Conservation (phyloP, 2,329 filamentous ascomycete genomes). For the Didymella pinodella region DNA sequence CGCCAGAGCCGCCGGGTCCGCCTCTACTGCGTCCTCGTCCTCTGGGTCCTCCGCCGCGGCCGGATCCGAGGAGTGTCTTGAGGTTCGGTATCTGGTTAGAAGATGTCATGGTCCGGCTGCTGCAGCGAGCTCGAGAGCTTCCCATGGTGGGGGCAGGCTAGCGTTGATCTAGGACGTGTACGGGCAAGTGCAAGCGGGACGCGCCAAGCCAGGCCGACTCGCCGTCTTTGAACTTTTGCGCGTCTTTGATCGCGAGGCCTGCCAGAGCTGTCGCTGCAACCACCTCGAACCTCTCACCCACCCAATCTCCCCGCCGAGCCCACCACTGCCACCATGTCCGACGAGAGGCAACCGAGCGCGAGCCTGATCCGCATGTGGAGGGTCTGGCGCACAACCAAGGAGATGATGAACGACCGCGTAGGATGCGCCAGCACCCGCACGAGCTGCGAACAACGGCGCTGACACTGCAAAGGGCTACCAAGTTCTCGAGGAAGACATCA, state of each 20-base stretch:
- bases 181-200: slow-evolving; percentile 19
- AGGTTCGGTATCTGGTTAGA: slow-evolving; percentile 79
- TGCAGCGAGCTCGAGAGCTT: slow-evolving; percentile 29
- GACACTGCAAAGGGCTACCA: slow-evolving; percentile 78
- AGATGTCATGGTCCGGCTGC: slow-evolving; percentile 66
- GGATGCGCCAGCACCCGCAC: slow-evolving; percentile 48
- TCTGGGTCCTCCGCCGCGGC: slow-evolving; percentile 57
- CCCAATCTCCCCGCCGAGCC: slow-evolving; percentile 17
- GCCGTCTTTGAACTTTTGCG: slow-evolving; percentile 38
- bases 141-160: slow-evolving; percentile 30
- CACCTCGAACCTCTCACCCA: slow-evolving; percentile 14
- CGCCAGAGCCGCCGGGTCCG: slow-evolving; percentile 30
- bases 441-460: slow-evolving; percentile 28
- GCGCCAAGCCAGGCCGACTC: background rate
- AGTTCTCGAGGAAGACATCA: slow-evolving; percentile 86
- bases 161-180: slow-evolving; percentile 21
- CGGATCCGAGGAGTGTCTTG: slow-evolving; percentile 63
- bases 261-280: slow-evolving; percentile 14
- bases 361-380: slow-evolving; percentile 78
- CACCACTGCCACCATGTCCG: slow-evolving; percentile 37
- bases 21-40: slow-evolving; percentile 56
- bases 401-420: slow-evolving; percentile 94
- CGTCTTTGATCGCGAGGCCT: slow-evolving; percentile 33
- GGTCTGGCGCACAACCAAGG: slow-evolving; percentile 89
- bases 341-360: slow-evolving; percentile 33